Evolutionary conservation across 2,329 filamentous ascomycete genomes (phyloP).

Genomic region (Lojkania enalia): DNA sequence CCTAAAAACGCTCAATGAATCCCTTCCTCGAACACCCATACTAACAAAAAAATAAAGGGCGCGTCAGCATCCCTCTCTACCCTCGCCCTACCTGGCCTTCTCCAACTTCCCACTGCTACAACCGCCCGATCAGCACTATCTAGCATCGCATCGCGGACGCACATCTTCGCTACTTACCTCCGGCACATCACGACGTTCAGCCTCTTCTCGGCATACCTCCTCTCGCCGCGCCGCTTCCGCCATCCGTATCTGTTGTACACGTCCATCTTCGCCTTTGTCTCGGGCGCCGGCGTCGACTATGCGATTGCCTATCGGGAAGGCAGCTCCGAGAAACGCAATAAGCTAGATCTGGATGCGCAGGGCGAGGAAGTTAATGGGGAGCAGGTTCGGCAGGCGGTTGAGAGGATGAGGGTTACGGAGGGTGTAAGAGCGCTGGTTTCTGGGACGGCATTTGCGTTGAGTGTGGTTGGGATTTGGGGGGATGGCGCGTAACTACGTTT

Average conservation of each 20-base stretch:
- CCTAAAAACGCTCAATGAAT: slow-evolving; percentile 1
- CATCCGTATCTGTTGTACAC: slow-evolving; percentile 94
- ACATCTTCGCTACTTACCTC: slow-evolving; percentile 60
- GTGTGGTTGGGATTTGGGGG: slow-evolving; percentile 54
- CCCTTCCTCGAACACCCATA: background rate
- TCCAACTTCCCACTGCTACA: slow-evolving; percentile 76
- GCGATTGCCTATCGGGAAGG: slow-evolving; percentile 32
- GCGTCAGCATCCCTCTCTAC: slow-evolving; percentile 82
- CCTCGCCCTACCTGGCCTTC: slow-evolving; percentile 77
- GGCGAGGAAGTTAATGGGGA: slow-evolving; percentile 54
- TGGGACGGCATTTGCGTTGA: slow-evolving; percentile 52
- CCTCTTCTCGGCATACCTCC: slow-evolving; percentile 74
- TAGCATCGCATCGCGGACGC: slow-evolving; percentile 65
- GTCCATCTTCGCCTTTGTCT: slow-evolving; percentile 63
- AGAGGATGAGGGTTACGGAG: slow-evolving; percentile 48
- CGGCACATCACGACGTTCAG: slow-evolving; percentile 69
- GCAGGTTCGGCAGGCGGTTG: slow-evolving; percentile 51
- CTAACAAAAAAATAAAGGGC: slow-evolving; percentile 60
- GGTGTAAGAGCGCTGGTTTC: slow-evolving; percentile 47
- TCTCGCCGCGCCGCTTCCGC: slow-evolving; percentile 73
- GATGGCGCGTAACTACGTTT: slow-evolving; percentile 42
- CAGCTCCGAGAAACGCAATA: slow-evolving; percentile 26
- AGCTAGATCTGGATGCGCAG: slow-evolving; percentile 36
- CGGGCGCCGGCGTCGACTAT: slow-evolving; percentile 47
- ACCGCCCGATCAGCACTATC: slow-evolving; percentile 64